Evolutionary conservation across 495 filamentous ascomycete species (phyloP).

Genomic region (Penicillium coprophilum): DNA sequence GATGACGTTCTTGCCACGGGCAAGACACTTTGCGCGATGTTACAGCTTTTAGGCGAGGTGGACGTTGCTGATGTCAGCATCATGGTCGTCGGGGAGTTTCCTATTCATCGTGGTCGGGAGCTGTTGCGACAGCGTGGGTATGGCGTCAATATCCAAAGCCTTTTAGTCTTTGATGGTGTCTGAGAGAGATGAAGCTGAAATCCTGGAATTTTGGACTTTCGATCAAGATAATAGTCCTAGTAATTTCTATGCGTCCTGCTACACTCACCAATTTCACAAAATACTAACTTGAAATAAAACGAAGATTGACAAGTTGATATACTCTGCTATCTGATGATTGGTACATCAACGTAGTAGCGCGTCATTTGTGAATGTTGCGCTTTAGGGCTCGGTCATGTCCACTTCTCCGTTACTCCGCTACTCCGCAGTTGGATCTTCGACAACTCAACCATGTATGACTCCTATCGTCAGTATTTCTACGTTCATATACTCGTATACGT

Average conservation of each 20-base stretch:
- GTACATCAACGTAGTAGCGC: neutral
- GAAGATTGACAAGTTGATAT: no score
- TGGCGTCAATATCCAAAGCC: no score
- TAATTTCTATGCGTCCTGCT: no score
- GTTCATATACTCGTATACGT: neutral
- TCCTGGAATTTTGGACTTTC: neutral
- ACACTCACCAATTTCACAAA: no score
- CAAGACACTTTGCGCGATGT: conserved; percentile 56
- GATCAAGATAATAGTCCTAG: no score
- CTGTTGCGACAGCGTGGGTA: conserved; percentile 47
- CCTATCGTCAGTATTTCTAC: conserved; percentile 38
- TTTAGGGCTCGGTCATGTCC: neutral
- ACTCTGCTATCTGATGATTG: neutral
- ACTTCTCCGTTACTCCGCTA: conserved; percentile 5
- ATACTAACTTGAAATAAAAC: no score
- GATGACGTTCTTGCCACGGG: conserved; percentile 66
- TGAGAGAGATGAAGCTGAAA: neutral
- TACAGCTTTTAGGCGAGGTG: conserved; percentile 51
- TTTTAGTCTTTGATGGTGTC: neutral
- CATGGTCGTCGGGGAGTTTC: conserved; percentile 64
- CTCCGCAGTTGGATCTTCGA: conserved; percentile 5
- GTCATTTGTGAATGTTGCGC: neutral
- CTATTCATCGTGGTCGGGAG: conserved; percentile 56
- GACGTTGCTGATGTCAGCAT: conserved; percentile 48
- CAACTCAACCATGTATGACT: conserved; percentile 42